phyloP scores from a whole-genome alignment of 1,139 yeast species.

The Meyerozyma smithsonii region DNA sequence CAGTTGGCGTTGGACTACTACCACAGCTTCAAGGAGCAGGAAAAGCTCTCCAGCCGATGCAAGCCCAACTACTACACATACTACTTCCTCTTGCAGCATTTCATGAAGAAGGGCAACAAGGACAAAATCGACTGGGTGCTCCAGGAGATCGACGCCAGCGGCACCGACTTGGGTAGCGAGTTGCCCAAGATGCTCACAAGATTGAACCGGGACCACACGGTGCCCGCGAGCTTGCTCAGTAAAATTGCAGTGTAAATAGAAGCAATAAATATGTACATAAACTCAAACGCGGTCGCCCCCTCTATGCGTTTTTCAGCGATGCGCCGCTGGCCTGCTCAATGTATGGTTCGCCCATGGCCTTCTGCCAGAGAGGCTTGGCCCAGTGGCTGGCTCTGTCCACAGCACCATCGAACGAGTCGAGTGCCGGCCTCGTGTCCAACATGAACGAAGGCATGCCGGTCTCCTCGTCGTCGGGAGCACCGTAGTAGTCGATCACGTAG shows the following conservation, averaged over 20 bases:
- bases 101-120: constrained; percentile 26
- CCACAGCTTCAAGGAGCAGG: constrained; percentile 21
- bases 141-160: constrained; percentile 25
- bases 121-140: constrained; percentile 34
- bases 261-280: constrained; percentile 2
- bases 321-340: no score
- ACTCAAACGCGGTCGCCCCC: background rate
- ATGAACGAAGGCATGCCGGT: constrained; percentile 87
- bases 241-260: constrained; percentile 2
- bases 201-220: constrained; percentile 13
- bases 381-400: constrained; percentile 60
- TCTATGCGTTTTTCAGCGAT: no score
- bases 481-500: constrained; percentile 91
- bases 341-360: constrained; percentile 42
- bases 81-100: constrained; percentile 49
- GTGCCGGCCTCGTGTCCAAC: constrained; percentile 92
- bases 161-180: constrained; percentile 33
- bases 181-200: constrained; percentile 29
- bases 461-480: constrained; percentile 86
- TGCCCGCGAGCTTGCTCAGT: constrained; percentile 9
- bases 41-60: constrained; percentile 14
- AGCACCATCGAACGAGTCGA: constrained; percentile 63
- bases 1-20: constrained; percentile 39
- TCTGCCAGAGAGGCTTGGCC: constrained; percentile 39
- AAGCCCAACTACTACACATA: constrained; percentile 55